These are phyloP conservation scores for Cercospora zeina DNA, from an alignment of 2,329 filamentous ascomycete genomes.

Conservation along the genomic window DNA sequence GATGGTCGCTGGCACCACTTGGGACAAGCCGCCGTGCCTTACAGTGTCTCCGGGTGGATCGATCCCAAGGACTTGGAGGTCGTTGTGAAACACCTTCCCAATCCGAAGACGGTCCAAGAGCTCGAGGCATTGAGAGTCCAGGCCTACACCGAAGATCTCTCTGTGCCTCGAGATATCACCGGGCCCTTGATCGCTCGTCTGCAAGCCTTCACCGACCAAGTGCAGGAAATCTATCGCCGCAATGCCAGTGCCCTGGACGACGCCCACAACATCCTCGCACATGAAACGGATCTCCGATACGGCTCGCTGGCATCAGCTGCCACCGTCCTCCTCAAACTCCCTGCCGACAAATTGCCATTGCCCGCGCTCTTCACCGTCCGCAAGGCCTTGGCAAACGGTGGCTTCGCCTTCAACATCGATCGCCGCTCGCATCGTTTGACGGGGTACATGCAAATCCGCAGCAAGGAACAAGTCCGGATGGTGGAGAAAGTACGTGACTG, in stretches of 20 bases:
- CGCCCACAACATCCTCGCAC: conserved; percentile 51
- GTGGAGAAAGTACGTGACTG: conserved; percentile 55
- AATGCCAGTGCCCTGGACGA: conserved; percentile 51
- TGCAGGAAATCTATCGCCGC: conserved; percentile 51
- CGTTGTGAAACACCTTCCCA: conserved; percentile 55
- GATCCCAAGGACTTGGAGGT: conserved; percentile 48
- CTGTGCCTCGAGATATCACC: conserved; percentile 50
- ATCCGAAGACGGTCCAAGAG: conserved; percentile 40
- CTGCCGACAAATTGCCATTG: conserved; percentile 34
- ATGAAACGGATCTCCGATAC: conserved; percentile 48
- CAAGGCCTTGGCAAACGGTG: conserved; percentile 60
- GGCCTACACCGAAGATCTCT: conserved; percentile 42
- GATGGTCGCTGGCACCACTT: conserved; percentile 52
- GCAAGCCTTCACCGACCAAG: conserved; percentile 46
- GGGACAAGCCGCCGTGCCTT: conserved; percentile 46
- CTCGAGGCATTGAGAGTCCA: conserved; percentile 39
- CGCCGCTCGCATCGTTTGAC: conserved; percentile 53
- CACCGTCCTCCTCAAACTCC: conserved; percentile 43
- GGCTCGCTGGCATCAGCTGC: conserved; percentile 53
- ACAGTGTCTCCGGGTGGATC: conserved; percentile 53
- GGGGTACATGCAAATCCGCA: conserved; percentile 64
- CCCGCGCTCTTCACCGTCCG: conserved; percentile 67
- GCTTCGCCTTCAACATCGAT: conserved; percentile 62
- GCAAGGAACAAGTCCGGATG: conserved; percentile 55
- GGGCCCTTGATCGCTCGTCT: conserved; percentile 49